These are phyloP conservation scores for Pleurotus giganteus DNA, from an alignment of 768 basidiomycete genomes.

Conservation along the genomic window DNA sequence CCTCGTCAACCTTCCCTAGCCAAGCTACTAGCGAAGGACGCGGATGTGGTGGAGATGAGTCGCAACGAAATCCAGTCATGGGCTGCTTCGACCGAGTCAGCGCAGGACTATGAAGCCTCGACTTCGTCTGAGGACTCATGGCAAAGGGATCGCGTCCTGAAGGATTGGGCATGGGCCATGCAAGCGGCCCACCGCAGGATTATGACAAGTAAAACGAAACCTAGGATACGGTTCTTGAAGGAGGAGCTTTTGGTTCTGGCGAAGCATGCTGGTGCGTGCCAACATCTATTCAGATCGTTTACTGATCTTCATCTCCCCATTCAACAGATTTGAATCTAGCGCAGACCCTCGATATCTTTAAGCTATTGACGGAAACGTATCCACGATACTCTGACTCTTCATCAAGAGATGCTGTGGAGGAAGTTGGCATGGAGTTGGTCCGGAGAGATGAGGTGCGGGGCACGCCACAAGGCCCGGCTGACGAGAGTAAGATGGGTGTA, in stretches of 20 bases:
- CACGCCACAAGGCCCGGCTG: slow-evolving; percentile 32
- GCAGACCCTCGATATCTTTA: slow-evolving; percentile 69
- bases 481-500: slow-evolving; percentile 53
- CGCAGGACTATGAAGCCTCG: slow-evolving; percentile 26
- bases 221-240: slow-evolving; percentile 54
- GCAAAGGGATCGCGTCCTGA: slow-evolving; percentile 51
- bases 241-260: slow-evolving; percentile 60
- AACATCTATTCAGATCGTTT: not conserved
- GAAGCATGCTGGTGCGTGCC: slow-evolving; percentile 51
- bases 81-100: slow-evolving; percentile 46
- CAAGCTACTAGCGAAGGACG: slow-evolving; percentile 51
- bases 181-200: slow-evolving; percentile 50
- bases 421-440: slow-evolving; percentile 62
- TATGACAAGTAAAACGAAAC: slow-evolving; percentile 51
- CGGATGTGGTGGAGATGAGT: slow-evolving; percentile 34
- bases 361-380: slow-evolving; percentile 71
- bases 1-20: slow-evolving; percentile 37
- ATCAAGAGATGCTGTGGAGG: slow-evolving; percentile 72
- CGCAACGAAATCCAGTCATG: slow-evolving; percentile 63
- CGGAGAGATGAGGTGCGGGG: slow-evolving; percentile 58
- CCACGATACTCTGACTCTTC: slow-evolving; percentile 72
- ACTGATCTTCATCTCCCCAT: slow-evolving; percentile 2
- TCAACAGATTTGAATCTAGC: slow-evolving; percentile 54
- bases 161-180: slow-evolving; percentile 55
- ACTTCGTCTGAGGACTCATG: slow-evolving; percentile 37